Conservation (phyloP, 768 basidiomycete species). For the Hysterangium stoloniferum region DNA sequence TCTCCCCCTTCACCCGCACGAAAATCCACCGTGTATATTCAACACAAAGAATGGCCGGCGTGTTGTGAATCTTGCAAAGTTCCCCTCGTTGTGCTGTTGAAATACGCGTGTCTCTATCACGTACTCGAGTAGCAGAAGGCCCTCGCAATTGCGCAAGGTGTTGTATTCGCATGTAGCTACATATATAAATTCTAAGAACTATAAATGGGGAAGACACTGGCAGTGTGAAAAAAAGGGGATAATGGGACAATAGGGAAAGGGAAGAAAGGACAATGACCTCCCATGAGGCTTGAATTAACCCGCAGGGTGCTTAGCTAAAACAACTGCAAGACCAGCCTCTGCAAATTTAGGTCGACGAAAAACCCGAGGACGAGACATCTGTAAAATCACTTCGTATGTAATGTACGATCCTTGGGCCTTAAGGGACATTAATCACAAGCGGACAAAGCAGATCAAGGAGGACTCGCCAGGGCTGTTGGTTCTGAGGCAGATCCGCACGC, state of each 20-base stretch:
- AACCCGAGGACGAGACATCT: neutral
- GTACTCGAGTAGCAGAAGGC: too few relatives aligned
- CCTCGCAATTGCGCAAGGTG: too few relatives aligned
- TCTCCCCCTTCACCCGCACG: too few relatives aligned
- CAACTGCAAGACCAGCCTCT: conserved; percentile 23
- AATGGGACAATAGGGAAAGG: too few relatives aligned
- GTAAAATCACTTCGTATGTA: conserved; percentile 14
- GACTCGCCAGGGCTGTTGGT: conserved; percentile 46
- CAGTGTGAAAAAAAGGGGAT: too few relatives aligned
- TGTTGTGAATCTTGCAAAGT: conserved; percentile 10
- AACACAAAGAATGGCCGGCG: neutral
- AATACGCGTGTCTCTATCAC: too few relatives aligned
- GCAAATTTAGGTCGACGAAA: neutral
- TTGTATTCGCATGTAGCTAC: too few relatives aligned
- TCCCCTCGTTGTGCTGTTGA: too few relatives aligned
- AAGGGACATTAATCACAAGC: neutral
- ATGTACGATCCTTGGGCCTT: conserved; percentile 30
- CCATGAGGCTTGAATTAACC: conserved; percentile 6
- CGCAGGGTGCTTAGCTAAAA: conserved; percentile 28
- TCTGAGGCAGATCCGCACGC: conserved; percentile 41
- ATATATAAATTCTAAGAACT: too few relatives aligned
- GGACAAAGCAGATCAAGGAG: neutral
- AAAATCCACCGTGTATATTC: too few relatives aligned
- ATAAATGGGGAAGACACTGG: too few relatives aligned
- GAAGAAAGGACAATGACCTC: too few relatives aligned